These are phyloP conservation scores for Cercospora sp. DNA, from an alignment of 2,329 filamentous ascomycete genomes.

Conservation along the genomic window DNA sequence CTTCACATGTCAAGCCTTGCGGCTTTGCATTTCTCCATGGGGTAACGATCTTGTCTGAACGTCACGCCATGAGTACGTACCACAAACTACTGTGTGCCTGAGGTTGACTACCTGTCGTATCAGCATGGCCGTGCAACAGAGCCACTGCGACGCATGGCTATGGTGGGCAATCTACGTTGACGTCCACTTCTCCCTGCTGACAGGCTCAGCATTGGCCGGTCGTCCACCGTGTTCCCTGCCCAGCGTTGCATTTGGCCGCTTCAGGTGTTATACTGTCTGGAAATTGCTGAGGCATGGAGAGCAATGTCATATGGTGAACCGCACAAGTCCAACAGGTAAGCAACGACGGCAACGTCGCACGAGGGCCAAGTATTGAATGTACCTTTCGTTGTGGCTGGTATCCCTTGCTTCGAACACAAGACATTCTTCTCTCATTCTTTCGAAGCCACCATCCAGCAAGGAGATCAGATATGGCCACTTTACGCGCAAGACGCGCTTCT, in stretches of 20 bases:
- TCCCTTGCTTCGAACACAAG: slow-evolving; percentile 29
- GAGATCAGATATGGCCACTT: slow-evolving; percentile 27
- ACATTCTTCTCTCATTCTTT: slow-evolving; percentile 32
- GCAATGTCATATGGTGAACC: not conserved
- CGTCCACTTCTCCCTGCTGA: not conserved
- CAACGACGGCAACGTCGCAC: not conserved
- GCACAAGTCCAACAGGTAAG: not conserved
- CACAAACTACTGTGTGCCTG: not conserved
- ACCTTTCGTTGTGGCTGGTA: not conserved
- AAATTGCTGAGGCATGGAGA: not conserved
- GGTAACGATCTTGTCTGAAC: not conserved
- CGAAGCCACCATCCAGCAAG: slow-evolving; percentile 30
- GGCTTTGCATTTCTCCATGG: not conserved
- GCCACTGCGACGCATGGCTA: not conserved
- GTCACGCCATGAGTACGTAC: slow-evolving; percentile 6
- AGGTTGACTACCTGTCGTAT: not conserved
- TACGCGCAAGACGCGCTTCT: slow-evolving; percentile 28
- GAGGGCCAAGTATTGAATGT: not conserved
- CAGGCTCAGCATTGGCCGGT: not conserved
- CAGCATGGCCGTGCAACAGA: not conserved
- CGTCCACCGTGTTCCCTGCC: no score
- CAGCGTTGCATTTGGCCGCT: not conserved
- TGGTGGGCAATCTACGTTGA: not conserved
- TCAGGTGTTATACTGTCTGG: not conserved
- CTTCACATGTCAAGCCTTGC: not conserved